Evolutionary conservation across 345 rosid genomes (phyloP), one percentile per base, ranked within the genome.

Genomic region (Leavenworthia alabamica): DNA sequence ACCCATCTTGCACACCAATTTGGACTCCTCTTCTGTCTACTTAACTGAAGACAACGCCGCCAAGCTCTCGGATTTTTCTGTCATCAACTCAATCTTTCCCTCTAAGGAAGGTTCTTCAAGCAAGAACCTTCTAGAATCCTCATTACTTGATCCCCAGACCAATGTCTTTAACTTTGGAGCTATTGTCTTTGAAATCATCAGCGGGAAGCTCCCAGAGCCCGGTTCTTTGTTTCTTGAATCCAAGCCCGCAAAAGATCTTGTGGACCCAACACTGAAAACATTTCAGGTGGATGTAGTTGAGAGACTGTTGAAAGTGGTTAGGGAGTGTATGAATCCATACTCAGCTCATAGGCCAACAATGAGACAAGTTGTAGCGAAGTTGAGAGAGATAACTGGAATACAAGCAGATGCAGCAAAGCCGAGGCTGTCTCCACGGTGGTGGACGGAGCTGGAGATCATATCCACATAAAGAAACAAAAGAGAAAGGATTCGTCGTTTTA

Each of bases 21-120:
- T 93, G 56, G 84, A 70, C 60, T 83, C 97, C 7, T 81, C 86
- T 35, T 76, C 84, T n/a, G 57, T 93, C 32, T 84, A 81, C 75
- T 85, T 90, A 40, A 75, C 89, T 1, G 97, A 89, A 77, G 99
- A 93, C 53, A 84, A 89, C n/a, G 99, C 99, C 2, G 96, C 95
- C 45, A 93, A 93, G 78, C 47, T 93, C 73, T 82, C 94, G 0
- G 94, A 93, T 68, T 85, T 87, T 55, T 75, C 82, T 61, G 78
- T 82, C 74, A 71, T 76, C 76, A 84, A 72, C 51, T 77, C 75
- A 55, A 62, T 57, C 51, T 75, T 73, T 4, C 78, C 82, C 7
- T 66, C 83, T 11, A 77, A 77, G 59, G 75, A 56, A 20, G 76
- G 77, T 64, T 68, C 81, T 17, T 60, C 79, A 7, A 62, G 79